Evolutionary conservation across 2,329 filamentous ascomycete genomes (phyloP).

Genomic region (Dryadomyces sulphureus): DNA sequence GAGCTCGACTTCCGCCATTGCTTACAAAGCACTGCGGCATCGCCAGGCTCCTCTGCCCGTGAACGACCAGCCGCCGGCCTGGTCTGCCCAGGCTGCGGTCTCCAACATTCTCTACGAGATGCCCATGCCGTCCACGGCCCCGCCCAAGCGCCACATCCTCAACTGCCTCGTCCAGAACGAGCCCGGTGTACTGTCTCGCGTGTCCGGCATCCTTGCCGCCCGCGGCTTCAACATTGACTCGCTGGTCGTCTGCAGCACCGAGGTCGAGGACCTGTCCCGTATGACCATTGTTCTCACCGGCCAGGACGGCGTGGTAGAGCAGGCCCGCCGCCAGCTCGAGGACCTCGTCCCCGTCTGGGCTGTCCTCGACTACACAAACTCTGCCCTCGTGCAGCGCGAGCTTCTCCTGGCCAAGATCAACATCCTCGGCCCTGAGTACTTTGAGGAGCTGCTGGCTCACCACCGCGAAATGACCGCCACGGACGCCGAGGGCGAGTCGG

Average conservation of each 20-base stretch:
- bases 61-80: slow-evolving; percentile 57
- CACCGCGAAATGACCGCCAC: slow-evolving; percentile 67
- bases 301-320: slow-evolving; percentile 93
- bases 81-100: slow-evolving; percentile 87
- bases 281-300: slow-evolving; percentile 98
- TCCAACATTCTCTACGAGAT: slow-evolving; percentile 99
- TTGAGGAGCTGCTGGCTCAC: slow-evolving; percentile 89
- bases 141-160: slow-evolving; percentile 87
- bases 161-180: slow-evolving; percentile 99
- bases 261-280: slow-evolving; percentile 88
- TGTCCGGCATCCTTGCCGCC: slow-evolving; percentile 90
- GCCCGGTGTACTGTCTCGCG: slow-evolving; percentile 88
- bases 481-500: slow-evolving; percentile 29
- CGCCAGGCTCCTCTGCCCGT: slow-evolving; percentile 76
- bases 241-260: slow-evolving; percentile 92
- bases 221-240: slow-evolving; percentile 99
- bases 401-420: slow-evolving; percentile 91
- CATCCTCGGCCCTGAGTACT: slow-evolving; percentile 93
- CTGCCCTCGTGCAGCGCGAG: slow-evolving; percentile 89
- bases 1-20: slow-evolving; percentile 81
- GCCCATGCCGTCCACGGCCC: slow-evolving; percentile 64
- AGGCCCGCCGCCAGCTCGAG: slow-evolving; percentile 87
- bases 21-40: slow-evolving; percentile 92
- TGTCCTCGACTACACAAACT: slow-evolving; percentile 86
- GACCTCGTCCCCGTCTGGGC: slow-evolving; percentile 97